These are phyloP conservation scores for Zygosaccharomyces bailii DNA, from an alignment of 805 yeast genomes.

Conservation along the genomic window DNA sequence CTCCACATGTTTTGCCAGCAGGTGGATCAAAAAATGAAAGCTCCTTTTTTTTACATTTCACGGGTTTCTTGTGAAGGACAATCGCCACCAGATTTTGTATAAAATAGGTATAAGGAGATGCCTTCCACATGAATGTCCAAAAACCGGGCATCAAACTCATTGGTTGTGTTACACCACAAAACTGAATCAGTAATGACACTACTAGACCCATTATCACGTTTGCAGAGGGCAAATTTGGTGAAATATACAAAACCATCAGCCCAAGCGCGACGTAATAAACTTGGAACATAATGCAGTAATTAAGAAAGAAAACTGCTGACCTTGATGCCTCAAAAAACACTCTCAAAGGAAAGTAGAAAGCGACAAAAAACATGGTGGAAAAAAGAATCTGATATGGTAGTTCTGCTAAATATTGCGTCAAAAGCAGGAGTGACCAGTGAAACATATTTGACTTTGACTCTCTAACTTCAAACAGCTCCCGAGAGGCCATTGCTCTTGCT, in stretches of 20 bases:
- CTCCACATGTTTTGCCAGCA: constrained; percentile 59
- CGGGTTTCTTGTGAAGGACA: constrained; percentile 49
- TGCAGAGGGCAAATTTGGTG: constrained; percentile 67
- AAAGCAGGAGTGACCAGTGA: constrained; percentile 61
- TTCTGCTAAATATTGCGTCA: constrained; percentile 55
- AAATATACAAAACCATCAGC: constrained; percentile 50
- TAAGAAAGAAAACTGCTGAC: constrained; percentile 47
- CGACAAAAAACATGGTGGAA: constrained; percentile 51
- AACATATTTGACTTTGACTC: constrained; percentile 69
- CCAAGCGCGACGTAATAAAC: constrained; percentile 47
- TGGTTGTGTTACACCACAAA: constrained; percentile 69
- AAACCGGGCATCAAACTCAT: constrained; percentile 63
- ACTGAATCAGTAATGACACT: constrained; percentile 55
- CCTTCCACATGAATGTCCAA: constrained; percentile 81
- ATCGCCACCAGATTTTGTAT: constrained; percentile 51
- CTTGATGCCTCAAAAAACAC: constrained; percentile 40
- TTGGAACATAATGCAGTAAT: constrained; percentile 45
- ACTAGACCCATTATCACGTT: constrained; percentile 54
- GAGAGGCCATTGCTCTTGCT: constrained; percentile 51
- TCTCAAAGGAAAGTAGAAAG: constrained; percentile 50
- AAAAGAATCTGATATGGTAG: constrained; percentile 54
- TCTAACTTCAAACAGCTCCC: constrained; percentile 66
- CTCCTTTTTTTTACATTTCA: constrained; percentile 50
- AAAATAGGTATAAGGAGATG: constrained; percentile 70
- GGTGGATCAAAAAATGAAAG: constrained; percentile 52